Base-by-base conservation (phyloP, 441 rosid genomes). In the Gossypium davidsonii region DNA sequence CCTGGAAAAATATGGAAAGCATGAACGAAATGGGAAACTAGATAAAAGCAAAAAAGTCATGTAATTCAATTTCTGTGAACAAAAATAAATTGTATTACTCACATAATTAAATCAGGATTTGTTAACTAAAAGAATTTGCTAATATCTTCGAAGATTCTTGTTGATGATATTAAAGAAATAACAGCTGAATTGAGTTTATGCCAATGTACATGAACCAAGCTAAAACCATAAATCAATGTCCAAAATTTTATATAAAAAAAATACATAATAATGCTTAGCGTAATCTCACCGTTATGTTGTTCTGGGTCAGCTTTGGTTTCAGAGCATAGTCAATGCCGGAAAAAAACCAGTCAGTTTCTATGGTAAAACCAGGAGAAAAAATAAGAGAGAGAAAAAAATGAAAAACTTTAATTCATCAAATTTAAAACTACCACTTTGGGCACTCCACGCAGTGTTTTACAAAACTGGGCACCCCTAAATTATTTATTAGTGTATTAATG, bases 311-410 rank as follows among this genome's bases (percentile, higher is more conserved):
- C 79, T 79, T 55, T 71, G n/a, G 20, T 28, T 70, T 44, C 81
- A 46, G 69, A 75, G 77, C 74, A 70, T 79, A 84, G 86, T 85
- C 88, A 87, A 87, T 88, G 91, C 84, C 81, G 79, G 81, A 85
- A 67, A 83, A 60, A 69, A 72, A 74, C 75, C 77, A 71, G 85
- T 80, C 75, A 84, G 83, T 72, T 74, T 77, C 74, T 76, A 65
- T 69, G 75, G 79, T 52, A 72, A 71, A 78, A 55, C 52, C 26
- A 67, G 37, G 56, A 61, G 18, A 8, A 31, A 9, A 18, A 18
- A 46, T 17, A 12, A 57, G 53, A 55, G 48, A 64, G 51, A n/a
- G 5, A 53, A 60, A 55, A 12, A 53, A 48, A 28, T n/a, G 49
- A 37, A 57, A 48, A 62, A 49, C 23, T 42, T 59, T 59, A 20